A percentile compares a stretch with the other conserved stretches of the same genome.
These are phyloP conservation scores for Petunia secreta DNA, from an alignment of 257 asterid species.

Conservation along the genomic window DNA sequence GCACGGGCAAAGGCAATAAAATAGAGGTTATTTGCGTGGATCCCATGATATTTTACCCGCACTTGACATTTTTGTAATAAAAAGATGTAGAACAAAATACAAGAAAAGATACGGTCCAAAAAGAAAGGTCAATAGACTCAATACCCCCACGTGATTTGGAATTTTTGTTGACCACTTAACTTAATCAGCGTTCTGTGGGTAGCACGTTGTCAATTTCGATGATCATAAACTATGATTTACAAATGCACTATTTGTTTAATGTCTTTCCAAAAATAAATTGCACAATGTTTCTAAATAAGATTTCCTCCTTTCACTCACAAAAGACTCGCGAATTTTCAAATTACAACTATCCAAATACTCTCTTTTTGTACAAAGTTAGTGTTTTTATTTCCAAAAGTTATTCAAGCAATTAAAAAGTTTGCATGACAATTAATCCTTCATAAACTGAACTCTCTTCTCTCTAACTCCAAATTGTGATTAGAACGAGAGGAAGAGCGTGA, in stretches of 20 bases:
- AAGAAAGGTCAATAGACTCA: background rate
- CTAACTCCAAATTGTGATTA: too few relatives aligned
- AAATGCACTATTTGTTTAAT: too few relatives aligned
- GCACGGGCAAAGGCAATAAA: background rate
- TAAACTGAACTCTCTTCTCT: too few relatives aligned
- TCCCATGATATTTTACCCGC: background rate
- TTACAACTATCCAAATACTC: background rate
- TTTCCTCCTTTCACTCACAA: too few relatives aligned
- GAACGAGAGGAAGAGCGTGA: too few relatives aligned
- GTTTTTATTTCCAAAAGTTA: too few relatives aligned
- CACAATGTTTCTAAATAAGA: background rate
- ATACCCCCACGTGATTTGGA: background rate
- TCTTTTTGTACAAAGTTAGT: too few relatives aligned
- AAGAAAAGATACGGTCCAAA: too few relatives aligned
- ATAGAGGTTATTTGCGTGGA: background rate
- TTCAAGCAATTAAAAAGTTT: too few relatives aligned
- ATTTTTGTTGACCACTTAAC: background rate
- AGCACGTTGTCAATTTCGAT: background rate
- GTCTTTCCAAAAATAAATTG: background rate
- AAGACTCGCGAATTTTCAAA: background rate
- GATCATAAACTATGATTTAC: background rate
- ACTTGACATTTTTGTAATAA: background rate
- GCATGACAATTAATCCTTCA: too few relatives aligned
- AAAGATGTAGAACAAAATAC: background rate
- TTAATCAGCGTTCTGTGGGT: background rate